phyloP scores from a whole-genome alignment of 2,329 filamentous ascomycete genomes.

The Teratosphaeria zuluensis region DNA sequence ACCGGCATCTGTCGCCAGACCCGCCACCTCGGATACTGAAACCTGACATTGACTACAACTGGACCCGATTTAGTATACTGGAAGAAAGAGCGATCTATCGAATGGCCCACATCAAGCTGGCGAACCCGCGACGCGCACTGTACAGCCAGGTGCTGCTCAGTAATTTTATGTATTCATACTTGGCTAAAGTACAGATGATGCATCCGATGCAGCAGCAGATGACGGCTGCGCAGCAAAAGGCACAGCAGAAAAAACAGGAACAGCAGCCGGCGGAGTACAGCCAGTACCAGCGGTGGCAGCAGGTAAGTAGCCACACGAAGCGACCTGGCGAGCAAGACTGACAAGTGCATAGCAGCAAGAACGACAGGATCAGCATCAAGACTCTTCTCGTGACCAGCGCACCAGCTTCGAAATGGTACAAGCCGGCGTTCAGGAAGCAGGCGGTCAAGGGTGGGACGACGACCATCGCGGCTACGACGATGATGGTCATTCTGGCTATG shows the following conservation, averaged over 20 bases:
- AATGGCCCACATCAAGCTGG: constrained; percentile 97
- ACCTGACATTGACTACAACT: constrained; percentile 89
- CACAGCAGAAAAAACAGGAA: constrained; percentile 21
- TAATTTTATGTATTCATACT: constrained; percentile 99
- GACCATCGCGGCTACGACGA: constrained; percentile 14
- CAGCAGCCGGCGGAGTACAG: constrained; percentile 23
- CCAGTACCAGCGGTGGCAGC: constrained; percentile 29
- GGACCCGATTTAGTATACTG: constrained; percentile 88
- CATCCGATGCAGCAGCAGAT: constrained; percentile 96
- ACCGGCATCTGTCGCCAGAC: constrained; percentile 71
- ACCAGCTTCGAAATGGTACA: constrained; percentile 5
- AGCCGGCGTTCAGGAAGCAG: constrained; percentile 6
- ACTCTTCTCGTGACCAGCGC: neutral
- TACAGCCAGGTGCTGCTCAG: constrained; percentile 92
- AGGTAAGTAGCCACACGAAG: constrained; percentile 18
- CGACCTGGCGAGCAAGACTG: neutral
- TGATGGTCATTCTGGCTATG: constrained; percentile 10
- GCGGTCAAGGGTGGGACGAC: constrained; percentile 6
- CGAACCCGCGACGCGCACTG: constrained; percentile 85
- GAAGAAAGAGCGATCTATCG: constrained; percentile 96
- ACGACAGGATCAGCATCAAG: constrained; percentile 11
- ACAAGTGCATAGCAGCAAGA: constrained; percentile 21
- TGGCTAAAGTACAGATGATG: constrained; percentile 86
- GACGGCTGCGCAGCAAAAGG: constrained; percentile 51
- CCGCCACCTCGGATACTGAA: constrained; percentile 62